Evolutionary conservation across 768 basidiomycete species (phyloP).

Genomic region (Termitomyces sp.): DNA sequence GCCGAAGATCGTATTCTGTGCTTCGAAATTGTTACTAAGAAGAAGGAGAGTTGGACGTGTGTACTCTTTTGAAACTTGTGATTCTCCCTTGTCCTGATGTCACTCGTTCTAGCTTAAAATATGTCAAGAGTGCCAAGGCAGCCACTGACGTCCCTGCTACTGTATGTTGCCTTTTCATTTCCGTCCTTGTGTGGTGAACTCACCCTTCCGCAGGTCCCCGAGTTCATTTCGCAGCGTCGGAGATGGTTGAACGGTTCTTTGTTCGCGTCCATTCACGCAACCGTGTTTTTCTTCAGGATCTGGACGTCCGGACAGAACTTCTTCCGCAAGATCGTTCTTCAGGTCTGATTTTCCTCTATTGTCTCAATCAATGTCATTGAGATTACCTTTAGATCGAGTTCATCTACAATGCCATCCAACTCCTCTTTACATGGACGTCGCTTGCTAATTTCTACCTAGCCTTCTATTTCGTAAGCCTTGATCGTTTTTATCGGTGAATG

Average conservation of each 20-base stretch:
- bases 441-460: constrained; percentile 93
- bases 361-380: not conserved
- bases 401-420: constrained; percentile 86
- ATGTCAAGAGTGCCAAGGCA: constrained; percentile 92
- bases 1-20: constrained; percentile 90
- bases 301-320: constrained; percentile 91
- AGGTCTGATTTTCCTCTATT: constrained; percentile 32
- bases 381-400: constrained; percentile 65
- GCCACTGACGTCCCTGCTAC: constrained; percentile 94
- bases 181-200: not conserved
- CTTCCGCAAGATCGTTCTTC: constrained; percentile 77
- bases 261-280: constrained; percentile 91
- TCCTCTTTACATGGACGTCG: constrained; percentile 93
- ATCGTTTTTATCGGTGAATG: constrained; percentile 10
- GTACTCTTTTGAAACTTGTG: constrained; percentile 28
- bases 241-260: constrained; percentile 89
- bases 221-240: constrained; percentile 93
- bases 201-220: constrained; percentile 55
- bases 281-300: constrained; percentile 84
- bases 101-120: constrained; percentile 56
- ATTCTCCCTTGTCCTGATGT: constrained; percentile 3
- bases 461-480: constrained; percentile 81
- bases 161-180: constrained; percentile 31
- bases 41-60: constrained; percentile 78
- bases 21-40: constrained; percentile 93